Base-by-base conservation (phyloP, 2,329 filamentous ascomycete genomes). In the Phaeosphaeriaceae sp. region DNA sequence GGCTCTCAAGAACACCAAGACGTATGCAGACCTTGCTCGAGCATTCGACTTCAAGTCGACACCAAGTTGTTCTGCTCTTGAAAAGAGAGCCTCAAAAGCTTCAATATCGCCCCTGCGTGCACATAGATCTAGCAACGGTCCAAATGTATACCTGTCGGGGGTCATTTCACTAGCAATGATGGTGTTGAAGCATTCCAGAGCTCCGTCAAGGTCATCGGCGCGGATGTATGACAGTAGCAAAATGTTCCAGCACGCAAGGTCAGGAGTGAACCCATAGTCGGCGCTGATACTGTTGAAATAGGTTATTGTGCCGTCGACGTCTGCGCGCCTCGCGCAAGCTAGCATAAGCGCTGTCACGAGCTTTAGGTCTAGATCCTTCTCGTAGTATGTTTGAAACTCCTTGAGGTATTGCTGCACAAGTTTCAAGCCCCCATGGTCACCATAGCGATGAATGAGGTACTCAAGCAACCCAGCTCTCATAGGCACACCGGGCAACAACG, bases 81-180 rank as follows among this genome's bases (percentile, higher is more conserved):
- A 82, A 65, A 91, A 88, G 17, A 97, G 77, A 22, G 88, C 83
- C 23, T 90, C 81, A 1, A 91, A 88, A 53, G 86, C 85, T 22
- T 89, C 86, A 1, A 94, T 78, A 72, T 97, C 93, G 22, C 94
- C 93, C 65, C 87, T 85, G 15, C 83, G 83, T 17, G 89, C 89
- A 52, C 87, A 87, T 68, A 96, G 83, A 23, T 87, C 84, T 86
- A 97, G 91, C 62, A 97, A 79, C 5, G 89, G 90, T 2, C 86
- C 87, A 68, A 92, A 93, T 0, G 89, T 91, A 67, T 86, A 84
- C 0, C 79, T 70, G 73, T 92, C 86, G 0, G 91, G 89, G 22
- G 76, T 69, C 3, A 87, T 30, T 60, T 79, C 69, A 61, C 74
- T 67, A 66, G 82, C 63, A 3, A 85, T 58, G 73, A 95, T 83